Conservation (phyloP, 441 rosid genomes). For the Omphalea diandra region DNA sequence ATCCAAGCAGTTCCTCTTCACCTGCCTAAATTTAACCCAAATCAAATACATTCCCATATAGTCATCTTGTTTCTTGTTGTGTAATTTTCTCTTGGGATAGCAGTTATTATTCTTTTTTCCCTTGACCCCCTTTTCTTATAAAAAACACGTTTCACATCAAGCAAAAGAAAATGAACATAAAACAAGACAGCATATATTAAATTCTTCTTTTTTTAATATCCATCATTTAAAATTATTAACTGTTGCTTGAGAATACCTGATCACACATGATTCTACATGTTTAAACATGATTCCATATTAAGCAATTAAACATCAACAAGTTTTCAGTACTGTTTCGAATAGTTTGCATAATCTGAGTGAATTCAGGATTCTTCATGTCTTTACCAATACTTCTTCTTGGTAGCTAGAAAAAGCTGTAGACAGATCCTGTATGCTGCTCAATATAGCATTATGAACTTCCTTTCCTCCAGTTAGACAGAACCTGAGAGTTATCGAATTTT, state of each 20-base stretch:
- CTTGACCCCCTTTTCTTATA: neutral
- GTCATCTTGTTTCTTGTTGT: neutral
- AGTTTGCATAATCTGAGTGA: neutral
- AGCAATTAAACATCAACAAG: too few relatives aligned
- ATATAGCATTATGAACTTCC: slow-evolving; percentile 94
- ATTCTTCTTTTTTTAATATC: neutral
- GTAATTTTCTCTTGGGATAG: neutral
- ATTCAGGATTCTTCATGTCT: slow-evolving; percentile 22
- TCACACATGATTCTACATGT: neutral
- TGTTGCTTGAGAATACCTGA: slow-evolving; percentile 3
- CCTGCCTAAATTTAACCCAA: neutral
- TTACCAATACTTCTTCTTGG: slow-evolving; percentile 97
- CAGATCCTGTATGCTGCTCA: slow-evolving; percentile 96
- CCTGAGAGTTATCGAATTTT: slow-evolving; percentile 40
- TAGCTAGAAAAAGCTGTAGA: slow-evolving; percentile 74
- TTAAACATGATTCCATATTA: neutral
- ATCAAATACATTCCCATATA: neutral
- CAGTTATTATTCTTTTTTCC: neutral
- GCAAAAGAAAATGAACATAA: neutral
- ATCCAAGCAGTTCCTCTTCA: neutral
- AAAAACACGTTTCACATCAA: neutral
- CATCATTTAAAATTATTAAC: neutral
- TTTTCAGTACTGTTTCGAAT: too few relatives aligned
- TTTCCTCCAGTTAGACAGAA: slow-evolving; percentile 89
- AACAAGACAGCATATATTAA: neutral